Evolutionary conservation across 1,284 basidiomycete genomes (phyloP).

Genomic region (Cystobasidiaceae sp.): DNA sequence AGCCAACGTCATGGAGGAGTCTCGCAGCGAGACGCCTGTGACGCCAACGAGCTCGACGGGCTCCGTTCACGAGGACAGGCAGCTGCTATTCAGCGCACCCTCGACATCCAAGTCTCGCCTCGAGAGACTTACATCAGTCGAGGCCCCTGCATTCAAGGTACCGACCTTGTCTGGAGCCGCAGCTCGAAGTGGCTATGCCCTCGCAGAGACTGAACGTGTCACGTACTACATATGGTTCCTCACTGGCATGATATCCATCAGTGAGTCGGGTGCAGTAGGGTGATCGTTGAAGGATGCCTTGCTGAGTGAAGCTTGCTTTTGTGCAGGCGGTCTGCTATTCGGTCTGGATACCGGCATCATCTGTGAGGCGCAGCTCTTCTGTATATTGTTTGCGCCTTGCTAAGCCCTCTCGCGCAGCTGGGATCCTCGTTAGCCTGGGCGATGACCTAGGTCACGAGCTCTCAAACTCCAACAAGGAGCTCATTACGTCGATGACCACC

Average conservation of each 20-base stretch:
- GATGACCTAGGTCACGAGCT: slow-evolving; percentile 62
- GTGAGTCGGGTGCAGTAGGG: not conserved
- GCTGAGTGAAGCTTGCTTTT: not conserved
- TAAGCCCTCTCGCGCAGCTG: slow-evolving; percentile 31
- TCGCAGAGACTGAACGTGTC: too few relatives aligned
- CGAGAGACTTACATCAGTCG: not conserved
- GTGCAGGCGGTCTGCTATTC: slow-evolving; percentile 17
- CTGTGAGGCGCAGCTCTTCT: not conserved
- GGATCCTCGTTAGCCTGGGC: slow-evolving; percentile 66
- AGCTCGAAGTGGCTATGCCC: too few relatives aligned
- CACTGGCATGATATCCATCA: slow-evolving; percentile 27
- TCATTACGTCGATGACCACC: slow-evolving; percentile 74
- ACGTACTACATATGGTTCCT: slow-evolving; percentile 11
- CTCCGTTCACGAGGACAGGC: slow-evolving; percentile 15
- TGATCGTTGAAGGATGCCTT: not conserved
- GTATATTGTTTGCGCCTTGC: not conserved
- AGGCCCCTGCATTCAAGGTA: not conserved
- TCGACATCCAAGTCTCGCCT: not conserved
- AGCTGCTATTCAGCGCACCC: not conserved
- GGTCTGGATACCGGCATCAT: slow-evolving; percentile 30
- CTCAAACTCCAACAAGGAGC: slow-evolving; percentile 65
- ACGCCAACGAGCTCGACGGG: not conserved
- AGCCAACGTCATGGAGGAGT: not conserved
- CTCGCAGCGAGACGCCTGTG: slow-evolving; percentile 1
- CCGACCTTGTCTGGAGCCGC: too few relatives aligned